Evolutionary conservation across 306 rosid genomes (phyloP).

Genomic region (Cucurbita moschata): DNA sequence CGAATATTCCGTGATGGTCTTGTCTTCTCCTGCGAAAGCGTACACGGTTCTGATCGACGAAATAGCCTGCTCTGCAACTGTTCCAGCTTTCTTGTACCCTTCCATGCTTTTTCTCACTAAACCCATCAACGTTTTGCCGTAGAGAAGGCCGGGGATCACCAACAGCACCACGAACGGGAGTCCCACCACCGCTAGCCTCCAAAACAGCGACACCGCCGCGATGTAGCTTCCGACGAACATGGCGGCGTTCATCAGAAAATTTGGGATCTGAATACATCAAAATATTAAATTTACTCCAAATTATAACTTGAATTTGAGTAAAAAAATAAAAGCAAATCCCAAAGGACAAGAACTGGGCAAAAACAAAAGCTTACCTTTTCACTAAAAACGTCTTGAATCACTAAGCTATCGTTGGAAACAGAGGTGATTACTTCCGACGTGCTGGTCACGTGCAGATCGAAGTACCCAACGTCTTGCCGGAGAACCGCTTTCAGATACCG

Average conservation of each 20-base stretch:
- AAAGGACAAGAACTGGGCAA: not conserved
- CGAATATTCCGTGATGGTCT: constrained; percentile 53
- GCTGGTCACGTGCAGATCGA: constrained; percentile 80
- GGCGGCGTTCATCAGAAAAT: constrained; percentile 48
- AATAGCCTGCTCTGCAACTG: constrained; percentile 68
- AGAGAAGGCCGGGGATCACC: constrained; percentile 72
- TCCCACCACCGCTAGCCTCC: constrained; percentile 71
- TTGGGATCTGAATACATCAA: constrained; percentile 36
- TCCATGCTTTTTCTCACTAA: constrained; percentile 50
- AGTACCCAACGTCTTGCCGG: constrained; percentile 84
- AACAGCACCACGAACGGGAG: constrained; percentile 57
- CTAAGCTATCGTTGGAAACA: constrained; percentile 68
- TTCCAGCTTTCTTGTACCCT: constrained; percentile 57
- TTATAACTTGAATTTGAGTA: no score
- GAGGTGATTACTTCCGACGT: constrained; percentile 80
- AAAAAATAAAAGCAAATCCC: no score
- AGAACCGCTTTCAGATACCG: constrained; percentile 71
- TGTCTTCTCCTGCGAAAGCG: constrained; percentile 67
- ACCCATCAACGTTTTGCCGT: constrained; percentile 62
- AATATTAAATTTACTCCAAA: no score
- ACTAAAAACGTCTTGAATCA: constrained; percentile 69
- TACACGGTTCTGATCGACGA: constrained; percentile 81
- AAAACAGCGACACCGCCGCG: constrained; percentile 46
- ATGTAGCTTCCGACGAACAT: constrained; percentile 65
- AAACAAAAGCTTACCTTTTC: constrained; percentile 47